Conservation (phyloP, 2,329 filamentous ascomycete genomes). For the Neonectria sp. region DNA sequence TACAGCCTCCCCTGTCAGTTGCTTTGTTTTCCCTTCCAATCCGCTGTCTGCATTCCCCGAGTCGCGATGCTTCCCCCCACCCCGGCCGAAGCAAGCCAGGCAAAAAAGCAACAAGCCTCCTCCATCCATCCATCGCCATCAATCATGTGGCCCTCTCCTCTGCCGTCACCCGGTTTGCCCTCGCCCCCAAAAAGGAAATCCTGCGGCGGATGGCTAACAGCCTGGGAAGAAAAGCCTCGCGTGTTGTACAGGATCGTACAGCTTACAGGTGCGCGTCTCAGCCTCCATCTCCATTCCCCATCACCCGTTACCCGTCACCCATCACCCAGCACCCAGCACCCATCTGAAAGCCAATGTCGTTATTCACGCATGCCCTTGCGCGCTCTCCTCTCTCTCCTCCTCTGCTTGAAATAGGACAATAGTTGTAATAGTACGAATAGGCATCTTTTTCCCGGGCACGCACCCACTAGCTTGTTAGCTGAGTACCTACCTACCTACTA, state of each 20-base stretch:
- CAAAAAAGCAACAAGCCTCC: constrained; percentile 17
- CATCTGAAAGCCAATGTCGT: background rate
- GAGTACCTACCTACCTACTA: too few species aligned
- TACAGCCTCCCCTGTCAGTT: background rate
- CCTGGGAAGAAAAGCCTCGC: background rate
- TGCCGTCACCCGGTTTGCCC: constrained; percentile 5
- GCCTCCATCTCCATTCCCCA: constrained; percentile 24
- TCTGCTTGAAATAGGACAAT: too few species aligned
- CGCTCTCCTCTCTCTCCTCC: background rate
- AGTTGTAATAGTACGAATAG: background rate
- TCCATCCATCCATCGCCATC: constrained; percentile 3
- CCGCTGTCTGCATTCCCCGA: constrained; percentile 7
- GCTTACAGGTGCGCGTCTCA: constrained; percentile 17
- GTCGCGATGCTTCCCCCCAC: background rate
- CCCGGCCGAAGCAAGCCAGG: constrained; percentile 9
- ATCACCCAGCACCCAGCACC: too few species aligned
- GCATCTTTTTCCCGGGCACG: background rate
- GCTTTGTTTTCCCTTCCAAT: constrained; percentile 14
- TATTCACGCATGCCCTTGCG: constrained; percentile 22
- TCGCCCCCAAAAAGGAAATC: constrained; percentile 20
- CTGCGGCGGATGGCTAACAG: constrained; percentile 10
- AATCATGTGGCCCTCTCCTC: constrained; percentile 9
- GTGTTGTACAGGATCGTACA: constrained; percentile 24
- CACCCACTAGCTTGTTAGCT: too few species aligned
- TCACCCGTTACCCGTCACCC: too few species aligned